Conservation (phyloP, 202 grass and related monocot genomes). For the Tripidium arundinaceum region DNA sequence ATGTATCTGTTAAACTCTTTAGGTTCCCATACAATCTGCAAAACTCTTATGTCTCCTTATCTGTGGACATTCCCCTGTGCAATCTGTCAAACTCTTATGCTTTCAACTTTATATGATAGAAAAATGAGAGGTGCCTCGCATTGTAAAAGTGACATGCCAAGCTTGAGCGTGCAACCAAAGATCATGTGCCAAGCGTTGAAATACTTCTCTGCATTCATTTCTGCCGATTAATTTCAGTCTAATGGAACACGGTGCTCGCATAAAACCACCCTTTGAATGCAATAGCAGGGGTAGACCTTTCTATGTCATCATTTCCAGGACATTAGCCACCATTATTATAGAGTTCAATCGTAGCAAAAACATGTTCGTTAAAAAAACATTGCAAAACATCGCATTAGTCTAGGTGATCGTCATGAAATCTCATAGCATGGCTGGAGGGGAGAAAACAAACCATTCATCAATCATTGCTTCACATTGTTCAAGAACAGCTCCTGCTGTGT, state of each 20-base stretch:
- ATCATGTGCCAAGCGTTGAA: not conserved
- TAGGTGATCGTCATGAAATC: constrained; percentile 11
- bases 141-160: constrained; percentile 1
- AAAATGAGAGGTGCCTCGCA: not conserved
- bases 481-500: not conserved
- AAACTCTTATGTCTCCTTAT: not conserved
- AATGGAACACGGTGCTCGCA: not conserved
- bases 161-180: not conserved
- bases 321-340: constrained; percentile 1
- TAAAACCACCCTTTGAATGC: not conserved
- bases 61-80: not conserved
- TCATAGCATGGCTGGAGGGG: not conserved
- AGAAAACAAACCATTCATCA: not conserved
- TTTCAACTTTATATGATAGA: not conserved
- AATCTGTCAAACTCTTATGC: not conserved
- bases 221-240: not conserved
- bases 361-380: not conserved
- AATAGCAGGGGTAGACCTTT: not conserved
- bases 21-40: not conserved
- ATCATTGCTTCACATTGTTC: not conserved
- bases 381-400: not conserved
- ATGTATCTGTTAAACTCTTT: not conserved
- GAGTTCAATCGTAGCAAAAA: not conserved
- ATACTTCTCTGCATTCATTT: not conserved
- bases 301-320: not conserved